Percentiles rank a stretch among this genome's conserved stretches.
These are phyloP conservation scores for Suillus hirtellus DNA, from an alignment of 768 basidiomycete genomes.

Conservation along the genomic window DNA sequence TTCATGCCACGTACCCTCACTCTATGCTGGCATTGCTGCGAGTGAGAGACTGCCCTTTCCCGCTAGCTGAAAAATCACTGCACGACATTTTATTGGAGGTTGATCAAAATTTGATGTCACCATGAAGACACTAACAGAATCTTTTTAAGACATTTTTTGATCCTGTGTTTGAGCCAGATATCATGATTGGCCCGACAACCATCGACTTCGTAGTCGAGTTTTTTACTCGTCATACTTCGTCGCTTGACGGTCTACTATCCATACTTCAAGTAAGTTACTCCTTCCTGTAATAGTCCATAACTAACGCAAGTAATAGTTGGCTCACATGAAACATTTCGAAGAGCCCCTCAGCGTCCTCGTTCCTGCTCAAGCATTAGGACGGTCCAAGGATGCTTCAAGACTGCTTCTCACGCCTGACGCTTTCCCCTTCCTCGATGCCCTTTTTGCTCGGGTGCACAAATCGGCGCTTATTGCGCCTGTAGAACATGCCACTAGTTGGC, in stretches of 20 bases:
- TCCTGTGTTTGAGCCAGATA: conserved; percentile 53
- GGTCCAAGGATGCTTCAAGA: conserved; percentile 4
- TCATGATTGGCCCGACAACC: conserved; percentile 59
- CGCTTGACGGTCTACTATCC: conserved; percentile 56
- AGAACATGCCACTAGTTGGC: conserved; percentile 27
- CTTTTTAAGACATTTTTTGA: conserved; percentile 63
- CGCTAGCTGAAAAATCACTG: conserved; percentile 47
- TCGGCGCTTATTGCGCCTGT: conserved; percentile 16
- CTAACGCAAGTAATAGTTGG: conserved; percentile 42
- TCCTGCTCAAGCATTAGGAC: conserved; percentile 13
- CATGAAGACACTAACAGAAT: conserved; percentile 4
- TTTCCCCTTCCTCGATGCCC: conserved; percentile 36
- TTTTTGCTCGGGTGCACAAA: conserved; percentile 38
- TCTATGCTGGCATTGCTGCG: conserved; percentile 59
- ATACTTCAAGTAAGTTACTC: conserved; percentile 56
- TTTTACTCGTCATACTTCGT: conserved; percentile 54
- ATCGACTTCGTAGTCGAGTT: conserved; percentile 61
- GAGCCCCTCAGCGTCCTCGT: conserved; percentile 50
- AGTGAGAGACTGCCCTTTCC: conserved; percentile 50
- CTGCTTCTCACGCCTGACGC: conserved; percentile 23
- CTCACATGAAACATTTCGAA: conserved; percentile 70
- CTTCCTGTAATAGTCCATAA: background rate
- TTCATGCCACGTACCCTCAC: conserved; percentile 61
- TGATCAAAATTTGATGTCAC: conserved; percentile 6
- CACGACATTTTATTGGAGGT: conserved; percentile 60